These are phyloP conservation scores for Pichia sp. DNA, from an alignment of 1,139 yeast species.

Conservation along the genomic window DNA sequence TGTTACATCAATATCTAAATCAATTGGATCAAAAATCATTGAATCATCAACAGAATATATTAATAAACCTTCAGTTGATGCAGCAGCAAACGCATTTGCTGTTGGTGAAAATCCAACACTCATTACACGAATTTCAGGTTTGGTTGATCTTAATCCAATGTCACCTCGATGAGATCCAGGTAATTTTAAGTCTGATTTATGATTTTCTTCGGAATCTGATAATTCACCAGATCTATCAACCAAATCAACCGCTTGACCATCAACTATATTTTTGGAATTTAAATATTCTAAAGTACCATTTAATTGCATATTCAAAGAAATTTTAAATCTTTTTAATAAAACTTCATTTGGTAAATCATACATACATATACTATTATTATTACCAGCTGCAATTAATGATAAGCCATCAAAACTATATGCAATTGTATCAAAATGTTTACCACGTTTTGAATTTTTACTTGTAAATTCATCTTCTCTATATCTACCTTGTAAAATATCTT, in stretches of 20 bases:
- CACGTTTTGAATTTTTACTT: constrained; percentile 73
- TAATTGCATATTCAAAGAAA: constrained; percentile 82
- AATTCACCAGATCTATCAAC: constrained; percentile 83
- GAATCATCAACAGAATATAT: constrained; percentile 75
- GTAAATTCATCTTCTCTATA: constrained; percentile 75
- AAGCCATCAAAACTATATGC: constrained; percentile 87
- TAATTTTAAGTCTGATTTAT: constrained; percentile 58
- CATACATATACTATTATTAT: constrained; percentile 82
- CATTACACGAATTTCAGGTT: constrained; percentile 79
- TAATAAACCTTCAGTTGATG: constrained; percentile 89
- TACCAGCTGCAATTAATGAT: constrained; percentile 87
- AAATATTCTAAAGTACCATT: constrained; percentile 82
- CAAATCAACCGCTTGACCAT: constrained; percentile 78
- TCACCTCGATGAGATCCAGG: constrained; percentile 94
- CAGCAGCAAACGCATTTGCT: constrained; percentile 87
- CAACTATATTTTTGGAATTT: constrained; percentile 79
- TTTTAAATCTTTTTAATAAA: constrained; percentile 68
- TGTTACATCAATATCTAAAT: constrained; percentile 87
- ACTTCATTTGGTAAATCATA: constrained; percentile 89
- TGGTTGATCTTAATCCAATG: constrained; percentile 65
- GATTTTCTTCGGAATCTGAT: constrained; percentile 69
- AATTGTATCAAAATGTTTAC: constrained; percentile 76
- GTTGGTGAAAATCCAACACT: constrained; percentile 84
- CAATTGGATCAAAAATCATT: constrained; percentile 87
- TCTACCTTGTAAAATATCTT: constrained; percentile 86